Base-by-base conservation (phyloP, 2,329 filamentous ascomycete genomes). In the Colletotrichum sublineola region DNA sequence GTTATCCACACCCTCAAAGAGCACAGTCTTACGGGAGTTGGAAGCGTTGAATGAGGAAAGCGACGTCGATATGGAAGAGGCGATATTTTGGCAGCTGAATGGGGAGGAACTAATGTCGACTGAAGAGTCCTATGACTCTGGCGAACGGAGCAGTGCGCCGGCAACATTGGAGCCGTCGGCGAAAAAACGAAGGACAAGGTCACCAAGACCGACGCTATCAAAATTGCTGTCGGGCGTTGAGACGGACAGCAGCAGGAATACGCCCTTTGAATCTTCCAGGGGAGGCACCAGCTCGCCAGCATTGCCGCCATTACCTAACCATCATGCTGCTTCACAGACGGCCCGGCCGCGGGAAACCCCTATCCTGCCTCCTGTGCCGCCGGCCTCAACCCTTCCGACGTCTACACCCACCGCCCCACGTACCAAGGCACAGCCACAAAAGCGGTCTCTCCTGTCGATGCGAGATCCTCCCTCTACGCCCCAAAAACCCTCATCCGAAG, bases 1-100 rank as follows among this genome's bases (percentile, higher is more conserved):
- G 76, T 74, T 84, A 1, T 80, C 79, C 3, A 82, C 80, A 1
- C 83, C 82, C 2, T 76, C 78, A 1, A 83, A 84, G 74, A 73
- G 74, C 1, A 77, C 75, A 8, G 7, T 42, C 14, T 55, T 80
- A 24, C 68, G 74, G 15, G 80, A 80, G 1, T 80, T 81, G 14
- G 79, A 40, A 24, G 66, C 44, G n/a, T 18, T 58, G 0, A 79
- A 81, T 36, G 68, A 67, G 8, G 73, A 75, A 3, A 42, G 33
- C 2, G 78, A 81, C 3, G 64, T 71, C 3, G 79, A 75, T 8
- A 78, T 80, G 24, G 63, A 67, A 9, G 60, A 73, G 3, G 70
- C 66, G 3, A 68, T 74, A 2, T 68, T 55, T 15, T 50, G 63
- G 7, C 74, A 74, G 20, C 70, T 74, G 2, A 57, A 65, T 14